Base-by-base conservation (phyloP, 495 filamentous ascomycete genomes). In the Lophiotrema nucula region DNA sequence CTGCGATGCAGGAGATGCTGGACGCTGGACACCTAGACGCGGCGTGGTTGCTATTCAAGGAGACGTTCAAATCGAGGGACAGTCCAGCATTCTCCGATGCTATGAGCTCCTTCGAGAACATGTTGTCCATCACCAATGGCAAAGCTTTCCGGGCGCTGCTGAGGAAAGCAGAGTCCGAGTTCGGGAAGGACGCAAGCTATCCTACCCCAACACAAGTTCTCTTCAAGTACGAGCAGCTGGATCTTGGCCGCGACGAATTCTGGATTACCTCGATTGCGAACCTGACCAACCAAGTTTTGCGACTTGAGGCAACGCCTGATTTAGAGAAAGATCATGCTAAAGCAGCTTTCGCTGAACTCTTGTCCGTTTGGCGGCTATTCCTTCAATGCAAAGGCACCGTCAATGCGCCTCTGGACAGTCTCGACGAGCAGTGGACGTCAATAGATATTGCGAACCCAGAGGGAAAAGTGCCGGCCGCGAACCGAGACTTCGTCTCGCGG, bases 291-390 rank as follows among this genome's bases (percentile, higher is more conserved):
- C 42, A 54, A 18, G 31, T 62, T 5, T 27, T 66, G 4, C 24
- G 10, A 16, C 10, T 27, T 25, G 10, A 19, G 8, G 4, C 51
- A 19, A 21, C 4, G 21, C 25, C 31, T 18, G 23, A 16, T 16
- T 5, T 12, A n/a, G 18, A 37, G 2, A 39, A 11, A n/a, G 31
- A 33, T 11, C 3, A 13, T 19, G 10, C 46, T 12, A 46, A 67
- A 26, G 16, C 8, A 0, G 11, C 63, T 18, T 26, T 63, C 1
- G 11, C n/a, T 12, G 60, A 67, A 26, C 51, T 67, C 2, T 35
- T 64, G 16, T 47, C 46, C 1, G 39, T 67, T 1, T 67, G 65
- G 65, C 39, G 27, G 16, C 28, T 62, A 16, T 46, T 62, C 22
- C 58, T 66, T 43, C 57, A 58, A 27, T 55, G 33, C 37, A 39